A percentile compares a stretch with the other conserved stretches of the same genome.
Conservation (phyloP, 345 rosid species). For the Citropsis articulata region DNA sequence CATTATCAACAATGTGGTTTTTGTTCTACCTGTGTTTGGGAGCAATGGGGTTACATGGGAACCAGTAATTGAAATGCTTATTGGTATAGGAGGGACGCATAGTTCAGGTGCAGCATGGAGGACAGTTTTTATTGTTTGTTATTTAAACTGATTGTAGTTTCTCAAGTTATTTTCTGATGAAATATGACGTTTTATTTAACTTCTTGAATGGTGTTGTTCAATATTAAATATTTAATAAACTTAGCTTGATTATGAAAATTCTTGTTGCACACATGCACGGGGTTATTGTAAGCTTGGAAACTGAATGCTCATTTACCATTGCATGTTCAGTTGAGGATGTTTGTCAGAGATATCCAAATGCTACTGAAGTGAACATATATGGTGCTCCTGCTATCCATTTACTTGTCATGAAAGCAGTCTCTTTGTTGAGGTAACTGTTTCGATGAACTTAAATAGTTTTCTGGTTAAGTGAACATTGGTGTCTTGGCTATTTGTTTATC, state of each 20-base stretch:
- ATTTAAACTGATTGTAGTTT: background rate
- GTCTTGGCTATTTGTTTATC: constrained; percentile 6
- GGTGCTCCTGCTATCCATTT: constrained; percentile 58
- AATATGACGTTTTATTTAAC: background rate
- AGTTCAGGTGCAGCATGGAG: background rate
- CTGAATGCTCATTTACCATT: background rate
- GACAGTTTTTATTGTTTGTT: background rate
- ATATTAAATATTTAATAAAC: background rate
- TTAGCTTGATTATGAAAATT: background rate
- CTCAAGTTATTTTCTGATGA: background rate
- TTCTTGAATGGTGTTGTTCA: background rate
- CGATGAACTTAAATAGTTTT: background rate
- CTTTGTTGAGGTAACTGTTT: constrained; percentile 54
- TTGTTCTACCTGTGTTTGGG: background rate
- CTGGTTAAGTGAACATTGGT: background rate
- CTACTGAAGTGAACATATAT: constrained; percentile 73
- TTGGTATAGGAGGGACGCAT: background rate
- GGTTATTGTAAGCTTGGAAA: background rate
- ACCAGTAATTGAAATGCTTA: constrained; percentile 1
- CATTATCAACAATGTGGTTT: background rate
- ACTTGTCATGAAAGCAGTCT: constrained; percentile 72
- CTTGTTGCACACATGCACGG: too few species aligned
- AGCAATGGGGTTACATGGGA: background rate
- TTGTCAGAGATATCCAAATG: constrained; percentile 85
- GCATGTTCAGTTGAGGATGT: constrained; percentile 74